Evolutionary conservation across 805 yeast genomes (phyloP), one percentile per base, ranked within the genome.

Genomic region (Sporopachydermia quercuum): DNA sequence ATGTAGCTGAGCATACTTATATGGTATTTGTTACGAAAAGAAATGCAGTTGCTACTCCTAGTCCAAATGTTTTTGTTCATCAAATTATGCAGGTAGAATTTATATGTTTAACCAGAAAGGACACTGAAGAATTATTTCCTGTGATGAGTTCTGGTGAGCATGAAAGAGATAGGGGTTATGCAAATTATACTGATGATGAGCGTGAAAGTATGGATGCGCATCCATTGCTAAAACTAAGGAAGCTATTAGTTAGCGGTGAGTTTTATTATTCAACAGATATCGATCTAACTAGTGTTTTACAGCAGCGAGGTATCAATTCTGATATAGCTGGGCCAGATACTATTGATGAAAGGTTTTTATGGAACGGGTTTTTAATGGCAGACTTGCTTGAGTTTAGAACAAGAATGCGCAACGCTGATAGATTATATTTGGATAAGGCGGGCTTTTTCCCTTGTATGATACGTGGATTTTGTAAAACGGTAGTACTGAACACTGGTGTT

Each of bases 211-310:
- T 38, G 19, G 40, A 43, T 36, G 78, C 72, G 43, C 94, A 89
- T 51, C 97, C 97, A 0, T 86, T 97, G 52, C 68, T 66, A 37
- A 91, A 80, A 40, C 56, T 91, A 43, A 72, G 77, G 48, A 86
- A 84, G 56, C 63, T 91, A 36, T 61, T 91, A 38, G 68, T 78
- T 16, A 82, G 81, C 52, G 96, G 97, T 3, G 82, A 94, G 1
- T 91, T 91, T 54, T 89, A 83, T 58, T 91, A 79, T 60, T 83
- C 95, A 40, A 77, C 86, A 3, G 89, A 86, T 59, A 91, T 86
- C 57, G 98, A 91, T 57, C 61, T 91, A 49, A 91, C 98, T 0
- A 78, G 85, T n/a, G 65, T 78, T 4, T 61, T 91, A 45, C 97
- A 89, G 57, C 65, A 73, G 37, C 63, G 94, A 53, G 93, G 91